Conservation (phyloP, 2,329 filamentous ascomycete species). For the Epicoccum nigrum region DNA sequence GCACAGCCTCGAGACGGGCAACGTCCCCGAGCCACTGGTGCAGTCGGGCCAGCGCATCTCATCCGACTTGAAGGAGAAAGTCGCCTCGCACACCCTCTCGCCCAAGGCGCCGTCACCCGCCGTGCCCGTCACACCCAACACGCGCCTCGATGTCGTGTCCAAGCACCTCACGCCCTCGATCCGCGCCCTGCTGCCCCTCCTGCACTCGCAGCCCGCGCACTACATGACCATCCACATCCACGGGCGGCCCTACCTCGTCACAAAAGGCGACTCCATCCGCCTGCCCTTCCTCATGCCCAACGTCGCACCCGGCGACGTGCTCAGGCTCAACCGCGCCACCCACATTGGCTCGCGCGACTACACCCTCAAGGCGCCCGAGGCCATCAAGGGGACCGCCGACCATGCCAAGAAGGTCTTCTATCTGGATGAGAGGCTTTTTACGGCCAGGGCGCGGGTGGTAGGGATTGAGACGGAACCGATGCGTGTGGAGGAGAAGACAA, state of each 20-base stretch:
- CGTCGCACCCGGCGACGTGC: conserved; percentile 74
- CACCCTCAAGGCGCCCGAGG: conserved; percentile 69
- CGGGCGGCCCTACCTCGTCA: conserved; percentile 79
- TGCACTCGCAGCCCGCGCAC: conserved; percentile 74
- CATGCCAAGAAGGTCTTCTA: conserved; percentile 57
- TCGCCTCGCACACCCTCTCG: conserved; percentile 23
- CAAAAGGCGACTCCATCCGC: conserved; percentile 57
- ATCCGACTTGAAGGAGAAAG: conserved; percentile 31
- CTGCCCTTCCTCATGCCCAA: conserved; percentile 58
- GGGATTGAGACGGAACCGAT: conserved; percentile 76
- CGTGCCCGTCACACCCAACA: conserved; percentile 24
- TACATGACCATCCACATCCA: conserved; percentile 84
- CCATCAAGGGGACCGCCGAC: conserved; percentile 39
- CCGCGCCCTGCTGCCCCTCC: conserved; percentile 69
- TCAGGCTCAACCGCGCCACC: conserved; percentile 85
- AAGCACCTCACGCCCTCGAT: conserved; percentile 61
- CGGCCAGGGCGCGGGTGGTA: conserved; percentile 83
- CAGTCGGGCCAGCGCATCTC: conserved; percentile 54
- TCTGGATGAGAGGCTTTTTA: conserved; percentile 81
- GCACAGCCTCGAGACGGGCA: conserved; percentile 46
- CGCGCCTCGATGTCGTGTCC: conserved; percentile 36
- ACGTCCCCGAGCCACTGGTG: conserved; percentile 51
- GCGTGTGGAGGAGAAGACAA: conserved; percentile 63
- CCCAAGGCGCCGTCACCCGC: conserved; percentile 21
- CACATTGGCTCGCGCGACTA: conserved; percentile 86